Evolutionary conservation across 345 rosid species (phyloP), one percentile per base, ranked within the genome.

Genomic region (Citrus cavaleriei): DNA sequence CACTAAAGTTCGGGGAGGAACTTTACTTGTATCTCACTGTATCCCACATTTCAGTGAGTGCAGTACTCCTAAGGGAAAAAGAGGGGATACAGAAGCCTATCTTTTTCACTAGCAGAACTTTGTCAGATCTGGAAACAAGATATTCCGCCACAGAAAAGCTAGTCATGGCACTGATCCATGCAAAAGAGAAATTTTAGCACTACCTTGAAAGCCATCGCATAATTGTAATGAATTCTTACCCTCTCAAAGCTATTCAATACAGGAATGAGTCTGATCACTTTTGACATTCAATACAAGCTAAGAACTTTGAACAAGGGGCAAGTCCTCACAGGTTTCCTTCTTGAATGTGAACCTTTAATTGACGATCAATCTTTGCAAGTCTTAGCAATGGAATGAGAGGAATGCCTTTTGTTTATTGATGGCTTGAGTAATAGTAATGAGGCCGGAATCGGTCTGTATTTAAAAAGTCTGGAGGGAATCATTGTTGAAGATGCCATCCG

Each of bases 321-420:
- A 21, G 22, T 18, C 6, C 59, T 21, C 0, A 2, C 7, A 13
- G 1, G 18, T 18, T 54, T 54, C 7, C 59, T 54, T 0, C 6
- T 54, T 7, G 0, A 54, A 54, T 38, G 3, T 38, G 42, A 38
- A 8, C 12, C 0, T 1, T 38, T 10, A 8, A 7, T 8, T 8
- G 2, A 38, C 2, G 3, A 38, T 8, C 12, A 9, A 9, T 38
- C 42, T 38, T 38, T 38, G 10, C 0, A 0, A 8, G 10, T 38
- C 42, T 38, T 38, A 8, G 0, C 12, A 38, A 38, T 0, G 3
- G 12, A 38, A 9, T 0, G 3, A 0, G 0, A 9, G 9, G 42
- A 38, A 2, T 38, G 42, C 0, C 42, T 38, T 6, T 8, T 38
- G 3, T 38, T 9, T 38, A 9, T 8, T 38, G 42, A 38, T 9